phyloP scores from a whole-genome alignment of 2,329 filamentous ascomycete genomes.

The Colletotrichum trifolii region DNA sequence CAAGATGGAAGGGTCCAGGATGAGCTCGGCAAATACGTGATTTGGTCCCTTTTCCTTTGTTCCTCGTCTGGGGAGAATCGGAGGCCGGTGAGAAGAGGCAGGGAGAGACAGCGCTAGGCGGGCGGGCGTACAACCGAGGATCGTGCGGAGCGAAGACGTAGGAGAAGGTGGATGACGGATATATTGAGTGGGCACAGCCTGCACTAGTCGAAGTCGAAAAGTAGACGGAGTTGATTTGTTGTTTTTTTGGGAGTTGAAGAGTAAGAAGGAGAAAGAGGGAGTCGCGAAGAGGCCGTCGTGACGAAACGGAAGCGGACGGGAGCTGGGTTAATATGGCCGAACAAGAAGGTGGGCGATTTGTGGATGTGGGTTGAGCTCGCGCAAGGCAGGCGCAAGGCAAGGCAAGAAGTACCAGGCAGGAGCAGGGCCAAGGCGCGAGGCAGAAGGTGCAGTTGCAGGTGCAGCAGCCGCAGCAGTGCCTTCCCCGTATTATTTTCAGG shows the following conservation, averaged over 20 bases:
- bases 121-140: conserved; percentile 15
- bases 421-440: conserved; percentile 1
- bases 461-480: neutral
- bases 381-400: conserved; percentile 14
- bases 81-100: conserved; percentile 14
- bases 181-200: conserved; percentile 11
- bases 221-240: neutral
- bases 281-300: conserved; percentile 17
- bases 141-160: conserved; percentile 10
- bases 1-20: conserved; percentile 27
- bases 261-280: conserved; percentile 1
- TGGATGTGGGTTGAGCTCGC: conserved; percentile 15
- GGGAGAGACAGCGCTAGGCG: conserved; percentile 32
- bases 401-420: conserved; percentile 20
- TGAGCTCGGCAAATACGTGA: conserved; percentile 11
- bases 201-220: conserved; percentile 1
- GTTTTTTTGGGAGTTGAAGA: neutral
- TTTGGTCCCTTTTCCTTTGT: conserved; percentile 16
- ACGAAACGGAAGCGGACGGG: conserved; percentile 23
- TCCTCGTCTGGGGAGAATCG: conserved; percentile 1
- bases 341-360: neutral
- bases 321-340: conserved; percentile 35
- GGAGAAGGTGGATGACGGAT: neutral
- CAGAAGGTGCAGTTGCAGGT: neutral
- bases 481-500: conserved; percentile 31